Evolutionary conservation across 768 basidiomycete species (phyloP), one percentile per base, ranked within the genome.

Genomic region (Suillus subalutaceus): DNA sequence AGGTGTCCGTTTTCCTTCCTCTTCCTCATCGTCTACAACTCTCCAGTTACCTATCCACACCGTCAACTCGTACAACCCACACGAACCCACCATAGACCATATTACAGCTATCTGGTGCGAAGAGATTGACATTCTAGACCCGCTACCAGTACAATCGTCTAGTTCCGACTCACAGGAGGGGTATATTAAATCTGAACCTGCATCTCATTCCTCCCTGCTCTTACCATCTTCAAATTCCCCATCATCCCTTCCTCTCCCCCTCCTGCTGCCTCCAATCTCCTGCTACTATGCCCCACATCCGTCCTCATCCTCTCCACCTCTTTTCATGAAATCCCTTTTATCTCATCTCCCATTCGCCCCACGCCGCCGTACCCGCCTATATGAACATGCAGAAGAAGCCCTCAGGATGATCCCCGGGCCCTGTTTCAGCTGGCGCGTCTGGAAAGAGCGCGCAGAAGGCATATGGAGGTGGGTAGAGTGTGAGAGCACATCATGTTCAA

Each of bases 61-160:
- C 15, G 78, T 81, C 40, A 83, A 82, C 9, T 84, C 85, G 9
- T 59, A 41, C 10, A 18, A 59, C 18, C 38, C 40, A 41, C 40
- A 59, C 18, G 23, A 59, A 26, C 10, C 23, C 63, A 82, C 84
- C 0, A 72, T 88, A 15, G 82, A 89, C 58, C 89, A 89, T 70
- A 80, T 90, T 50, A 78, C 83, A 10, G 75, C 83, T 59, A 82
- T 89, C 50, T 91, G 88, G 88, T 81, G 90, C 26, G 79, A 82
- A 40, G 84, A 88, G 70, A 81, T 87, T 43, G 82, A 85, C 52
- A 73, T 79, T 37, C 63, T 68, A 62, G 69, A 72, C 26, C 35
- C 72, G 4, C 61, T 65, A 37, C 72, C 62, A 23, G 67, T 43
- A 30, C 69, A 63, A 48, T 4, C 67, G 9, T 73, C 75, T 2